A percentile compares a stretch with the other conserved stretches of the same genome.
phyloP scores from a whole-genome alignment of 345 rosid species.

The Melastoma malabathricum region DNA sequence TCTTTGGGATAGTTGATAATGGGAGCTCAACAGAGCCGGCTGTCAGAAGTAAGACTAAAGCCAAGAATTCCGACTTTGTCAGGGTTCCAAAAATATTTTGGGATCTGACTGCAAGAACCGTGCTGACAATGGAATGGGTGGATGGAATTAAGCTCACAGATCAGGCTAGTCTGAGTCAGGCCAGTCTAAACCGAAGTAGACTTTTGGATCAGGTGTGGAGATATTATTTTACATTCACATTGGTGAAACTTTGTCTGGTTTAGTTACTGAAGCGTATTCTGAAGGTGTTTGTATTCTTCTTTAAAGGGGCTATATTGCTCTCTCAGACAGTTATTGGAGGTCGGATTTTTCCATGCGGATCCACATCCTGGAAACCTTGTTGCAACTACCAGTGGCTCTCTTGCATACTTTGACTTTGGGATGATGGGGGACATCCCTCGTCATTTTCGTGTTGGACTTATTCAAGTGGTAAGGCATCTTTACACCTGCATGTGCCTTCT shows the following conservation, averaged over 20 bases:
- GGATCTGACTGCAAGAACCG: constrained; percentile 63
- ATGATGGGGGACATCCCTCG: constrained; percentile 99
- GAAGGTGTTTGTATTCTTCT: constrained; percentile 7
- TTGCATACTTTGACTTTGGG: constrained; percentile 93
- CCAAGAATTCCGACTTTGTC: constrained; percentile 30
- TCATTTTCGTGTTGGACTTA: constrained; percentile 88
- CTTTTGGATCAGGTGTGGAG: constrained; percentile 70
- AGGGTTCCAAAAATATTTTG: constrained; percentile 91
- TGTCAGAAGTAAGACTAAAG: constrained; percentile 14
- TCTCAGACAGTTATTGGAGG: constrained; percentile 85
- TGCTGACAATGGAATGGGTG: constrained; percentile 97
- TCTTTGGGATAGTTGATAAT: constrained; percentile 24
- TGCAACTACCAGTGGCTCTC: constrained; percentile 52
- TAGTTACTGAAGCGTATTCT: neutral
- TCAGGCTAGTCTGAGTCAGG: constrained; percentile 37
- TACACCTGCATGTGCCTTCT: neutral
- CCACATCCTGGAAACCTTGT: constrained; percentile 99
- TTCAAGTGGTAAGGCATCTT: constrained; percentile 59
- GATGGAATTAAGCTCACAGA: constrained; percentile 94
- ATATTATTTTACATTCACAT: neutral
- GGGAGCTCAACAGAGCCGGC: constrained; percentile 17
- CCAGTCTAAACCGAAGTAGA: constrained; percentile 51
- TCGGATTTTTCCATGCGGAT: constrained; percentile 97
- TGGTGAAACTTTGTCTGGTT: neutral
- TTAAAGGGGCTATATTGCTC: constrained; percentile 83